Evolutionary conservation across 2,329 filamentous ascomycete species (phyloP).

Genomic region (Paramyrothecium sp.): DNA sequence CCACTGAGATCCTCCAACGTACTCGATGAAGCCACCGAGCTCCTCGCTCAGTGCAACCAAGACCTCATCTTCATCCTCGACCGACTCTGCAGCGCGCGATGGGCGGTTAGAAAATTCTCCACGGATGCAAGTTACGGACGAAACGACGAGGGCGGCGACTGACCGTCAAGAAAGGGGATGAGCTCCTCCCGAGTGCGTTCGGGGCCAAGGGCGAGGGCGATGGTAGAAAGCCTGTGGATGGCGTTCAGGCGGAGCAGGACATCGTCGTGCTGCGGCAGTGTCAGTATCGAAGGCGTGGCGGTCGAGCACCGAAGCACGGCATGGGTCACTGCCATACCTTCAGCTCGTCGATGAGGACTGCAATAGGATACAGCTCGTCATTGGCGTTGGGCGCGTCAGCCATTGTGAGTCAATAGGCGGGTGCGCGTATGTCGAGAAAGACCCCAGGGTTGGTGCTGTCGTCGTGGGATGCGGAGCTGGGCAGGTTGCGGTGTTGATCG

Average conservation of each 20-base stretch:
- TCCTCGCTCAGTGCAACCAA: slow-evolving; percentile 96
- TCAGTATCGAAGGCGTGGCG: slow-evolving; percentile 18
- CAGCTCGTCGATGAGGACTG: slow-evolving; percentile 98
- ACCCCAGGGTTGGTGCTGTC: slow-evolving; percentile 4
- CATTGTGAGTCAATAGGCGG: slow-evolving; percentile 61
- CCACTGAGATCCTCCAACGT: slow-evolving; percentile 90
- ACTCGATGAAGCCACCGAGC: slow-evolving; percentile 94
- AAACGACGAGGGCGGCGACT: slow-evolving; percentile 35
- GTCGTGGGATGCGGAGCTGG: slow-evolving; percentile 15
- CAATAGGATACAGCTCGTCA: slow-evolving; percentile 99
- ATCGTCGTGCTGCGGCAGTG: slow-evolving; percentile 78
- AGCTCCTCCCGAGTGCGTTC: slow-evolving; percentile 98
- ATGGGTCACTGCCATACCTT: slow-evolving; percentile 65
- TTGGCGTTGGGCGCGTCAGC: slow-evolving; percentile 84
- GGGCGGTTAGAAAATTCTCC: slow-evolving; percentile 12
- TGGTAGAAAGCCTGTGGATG: slow-evolving; percentile 96
- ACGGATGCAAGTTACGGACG: slow-evolving; percentile 12
- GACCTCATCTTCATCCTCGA: slow-evolving; percentile 98
- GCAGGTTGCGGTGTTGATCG: slow-evolving; percentile 17
- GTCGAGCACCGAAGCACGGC: slow-evolving; percentile 10
- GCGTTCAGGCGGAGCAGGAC: slow-evolving; percentile 96
- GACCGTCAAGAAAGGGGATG: slow-evolving; percentile 98
- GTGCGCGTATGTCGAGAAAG: slow-evolving; percentile 27
- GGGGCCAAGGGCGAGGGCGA: slow-evolving; percentile 90
- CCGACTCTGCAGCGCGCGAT: slow-evolving; percentile 68